Percentiles rank a stretch among this genome's conserved stretches.
phyloP scores from a whole-genome alignment of 108 stramenopile species.

The Bacterosira constricta region DNA sequence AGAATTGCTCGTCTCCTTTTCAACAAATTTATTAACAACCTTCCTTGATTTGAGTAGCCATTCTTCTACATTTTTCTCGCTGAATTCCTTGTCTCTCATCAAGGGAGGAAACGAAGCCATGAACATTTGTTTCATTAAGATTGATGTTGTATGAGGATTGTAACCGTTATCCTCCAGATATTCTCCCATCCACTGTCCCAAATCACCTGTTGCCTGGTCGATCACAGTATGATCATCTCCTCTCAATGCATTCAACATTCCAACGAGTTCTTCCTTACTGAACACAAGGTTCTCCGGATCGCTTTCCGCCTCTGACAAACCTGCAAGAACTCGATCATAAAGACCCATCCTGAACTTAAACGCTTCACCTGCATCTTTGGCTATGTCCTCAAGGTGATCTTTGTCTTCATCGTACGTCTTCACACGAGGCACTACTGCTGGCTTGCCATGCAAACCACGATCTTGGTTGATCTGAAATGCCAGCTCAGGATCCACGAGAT shows the following conservation, averaged over 20 bases:
- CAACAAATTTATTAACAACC: neutral
- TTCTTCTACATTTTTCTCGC: neutral
- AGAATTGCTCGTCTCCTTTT: slow-evolving; percentile 1
- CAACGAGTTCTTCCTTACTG: slow-evolving; percentile 17
- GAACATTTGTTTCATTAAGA: slow-evolving; percentile 56
- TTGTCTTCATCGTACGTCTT: slow-evolving; percentile 53
- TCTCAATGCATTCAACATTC: neutral
- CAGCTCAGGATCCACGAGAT: slow-evolving; percentile 38
- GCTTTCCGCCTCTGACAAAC: slow-evolving; percentile 2
- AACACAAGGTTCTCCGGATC: slow-evolving; percentile 28
- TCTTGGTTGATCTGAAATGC: slow-evolving; percentile 28
- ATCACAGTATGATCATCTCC: slow-evolving; percentile 2
- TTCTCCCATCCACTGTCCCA: slow-evolving; percentile 55
- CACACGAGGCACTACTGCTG: slow-evolving; percentile 29
- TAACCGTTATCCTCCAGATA: slow-evolving; percentile 55
- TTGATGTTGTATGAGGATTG: slow-evolving; percentile 25
- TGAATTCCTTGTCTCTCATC: neutral
- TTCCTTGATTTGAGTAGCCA: neutral
- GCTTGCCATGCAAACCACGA: slow-evolving; percentile 25
- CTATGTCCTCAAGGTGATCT: slow-evolving; percentile 28
- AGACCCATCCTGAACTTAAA: slow-evolving; percentile 24
- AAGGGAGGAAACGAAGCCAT: slow-evolving; percentile 45
- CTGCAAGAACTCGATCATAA: slow-evolving; percentile 26
- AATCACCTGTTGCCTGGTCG: slow-evolving; percentile 16
- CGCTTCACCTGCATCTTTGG: slow-evolving; percentile 9